A percentile compares a stretch with the other conserved stretches of the same genome.
Conservation (phyloP, 2,329 filamentous ascomycete species). For the Microdochium nivale region DNA sequence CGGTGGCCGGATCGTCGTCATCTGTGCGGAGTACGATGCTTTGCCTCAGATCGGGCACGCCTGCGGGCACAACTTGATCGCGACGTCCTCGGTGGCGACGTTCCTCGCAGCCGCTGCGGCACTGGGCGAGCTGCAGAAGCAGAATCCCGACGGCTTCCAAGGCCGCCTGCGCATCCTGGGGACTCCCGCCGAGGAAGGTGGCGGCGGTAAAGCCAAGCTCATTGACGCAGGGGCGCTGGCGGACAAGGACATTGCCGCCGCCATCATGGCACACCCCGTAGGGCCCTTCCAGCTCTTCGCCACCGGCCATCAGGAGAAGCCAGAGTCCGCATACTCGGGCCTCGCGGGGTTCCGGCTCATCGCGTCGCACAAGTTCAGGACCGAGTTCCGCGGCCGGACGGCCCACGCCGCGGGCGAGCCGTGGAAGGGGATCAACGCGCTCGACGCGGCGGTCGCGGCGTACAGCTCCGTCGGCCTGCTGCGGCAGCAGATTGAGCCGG, state of each 20-base stretch:
- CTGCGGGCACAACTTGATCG: constrained; percentile 23
- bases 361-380: constrained; percentile 20
- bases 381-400: constrained; percentile 22
- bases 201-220: constrained; percentile 12
- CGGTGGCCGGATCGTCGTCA: constrained; percentile 21
- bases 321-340: constrained; percentile 5
- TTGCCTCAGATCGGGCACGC: constrained; percentile 20
- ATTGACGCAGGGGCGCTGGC: constrained; percentile 12
- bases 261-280: constrained; percentile 20
- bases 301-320: too few relatives aligned
- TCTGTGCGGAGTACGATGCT: constrained; percentile 24
- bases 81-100: constrained; percentile 18
- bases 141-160: too few relatives aligned
- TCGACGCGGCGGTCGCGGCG: constrained; percentile 25
- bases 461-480: constrained; percentile 26
- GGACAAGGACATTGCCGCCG: constrained; percentile 12
- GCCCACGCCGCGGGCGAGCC: constrained; percentile 27
- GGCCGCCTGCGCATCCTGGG: constrained; percentile 5
- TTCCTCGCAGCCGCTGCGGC: constrained; percentile 15
- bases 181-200: constrained; percentile 6
- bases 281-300: constrained; percentile 2
- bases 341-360: constrained; percentile 20
- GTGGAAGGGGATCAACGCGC: constrained; percentile 27
- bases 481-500: constrained; percentile 26
- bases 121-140: not conserved